phyloP scores from a whole-genome alignment of 345 rosid genomes.

The Limnanthes douglasii region DNA sequence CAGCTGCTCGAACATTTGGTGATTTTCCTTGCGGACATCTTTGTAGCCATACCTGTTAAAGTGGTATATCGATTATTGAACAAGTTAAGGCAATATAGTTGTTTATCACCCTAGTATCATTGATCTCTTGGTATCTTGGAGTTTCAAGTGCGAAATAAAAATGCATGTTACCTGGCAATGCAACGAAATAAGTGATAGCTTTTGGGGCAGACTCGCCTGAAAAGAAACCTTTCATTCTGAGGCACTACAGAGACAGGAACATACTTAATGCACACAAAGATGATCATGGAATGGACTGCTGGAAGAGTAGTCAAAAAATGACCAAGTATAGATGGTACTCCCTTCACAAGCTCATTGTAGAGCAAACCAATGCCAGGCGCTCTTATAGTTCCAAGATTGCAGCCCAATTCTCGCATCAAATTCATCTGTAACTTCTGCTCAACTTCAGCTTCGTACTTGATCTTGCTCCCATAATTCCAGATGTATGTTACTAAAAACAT shows the following conservation, averaged over 20 bases:
- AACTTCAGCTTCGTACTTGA: slow-evolving; percentile 94
- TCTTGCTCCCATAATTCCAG: slow-evolving; percentile 98
- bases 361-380: slow-evolving; percentile 98
- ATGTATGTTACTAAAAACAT: slow-evolving; percentile 86
- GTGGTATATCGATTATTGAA: too few species aligned
- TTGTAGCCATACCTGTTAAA: slow-evolving; percentile 83
- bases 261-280: slow-evolving; percentile 87
- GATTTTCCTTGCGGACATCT: slow-evolving; percentile 91
- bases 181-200: slow-evolving; percentile 94
- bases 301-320: slow-evolving; percentile 97
- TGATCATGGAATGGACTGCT: slow-evolving; percentile 94
- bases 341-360: slow-evolving; percentile 86
- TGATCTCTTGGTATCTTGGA: too few species aligned
- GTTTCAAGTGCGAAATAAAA: not conserved
- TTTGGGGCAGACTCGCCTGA: slow-evolving; percentile 83
- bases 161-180: slow-evolving; percentile 62
- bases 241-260: slow-evolving; percentile 96
- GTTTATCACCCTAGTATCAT: too few species aligned
- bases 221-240: slow-evolving; percentile 91
- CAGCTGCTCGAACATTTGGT: slow-evolving; percentile 89
- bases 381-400: slow-evolving; percentile 90
- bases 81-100: too few species aligned
- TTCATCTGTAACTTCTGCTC: slow-evolving; percentile 87
- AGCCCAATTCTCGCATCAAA: slow-evolving; percentile 81
- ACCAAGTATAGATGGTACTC: slow-evolving; percentile 93